Percentiles rank a stretch among this genome's conserved stretches.
Evolutionary conservation across 306 rosid species (phyloP).

Genomic region (Dryas drummondii): DNA sequence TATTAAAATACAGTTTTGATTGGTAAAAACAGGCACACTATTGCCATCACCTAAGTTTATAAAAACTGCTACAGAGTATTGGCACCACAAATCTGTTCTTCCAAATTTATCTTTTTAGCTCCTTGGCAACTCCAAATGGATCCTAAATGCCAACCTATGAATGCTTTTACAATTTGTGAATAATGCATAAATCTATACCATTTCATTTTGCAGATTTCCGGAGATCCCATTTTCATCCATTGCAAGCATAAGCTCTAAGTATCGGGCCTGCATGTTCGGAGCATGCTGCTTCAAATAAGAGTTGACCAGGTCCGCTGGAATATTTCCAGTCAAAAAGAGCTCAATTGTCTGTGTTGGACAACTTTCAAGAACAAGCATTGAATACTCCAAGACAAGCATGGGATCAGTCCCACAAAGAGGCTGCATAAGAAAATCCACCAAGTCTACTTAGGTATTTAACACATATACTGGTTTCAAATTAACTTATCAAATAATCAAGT

Average conservation of each 20-base stretch:
- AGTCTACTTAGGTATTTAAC: background rate
- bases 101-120: background rate
- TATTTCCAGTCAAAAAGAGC: constrained; percentile 91
- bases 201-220: constrained; percentile 93
- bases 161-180: constrained; percentile 18
- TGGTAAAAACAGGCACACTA: background rate
- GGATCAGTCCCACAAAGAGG: constrained; percentile 90
- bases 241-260: constrained; percentile 96
- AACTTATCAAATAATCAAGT: background rate
- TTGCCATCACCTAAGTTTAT: background rate
- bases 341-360: constrained; percentile 94
- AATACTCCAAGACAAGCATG: constrained; percentile 88
- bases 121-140: background rate
- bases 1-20: constrained; percentile 24
- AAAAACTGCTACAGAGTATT: background rate
- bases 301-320: constrained; percentile 95
- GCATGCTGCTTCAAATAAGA: constrained; percentile 97
- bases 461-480: background rate
- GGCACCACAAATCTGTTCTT: background rate
- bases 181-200: constrained; percentile 54
- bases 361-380: constrained; percentile 95
- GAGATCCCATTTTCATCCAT: constrained; percentile 93
- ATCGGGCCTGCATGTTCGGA: constrained; percentile 89
- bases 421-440: constrained; percentile 59
- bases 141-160: background rate